phyloP scores from a whole-genome alignment of 192 early-diverging fungal species.

The Umbelopsis ramanniana region DNA sequence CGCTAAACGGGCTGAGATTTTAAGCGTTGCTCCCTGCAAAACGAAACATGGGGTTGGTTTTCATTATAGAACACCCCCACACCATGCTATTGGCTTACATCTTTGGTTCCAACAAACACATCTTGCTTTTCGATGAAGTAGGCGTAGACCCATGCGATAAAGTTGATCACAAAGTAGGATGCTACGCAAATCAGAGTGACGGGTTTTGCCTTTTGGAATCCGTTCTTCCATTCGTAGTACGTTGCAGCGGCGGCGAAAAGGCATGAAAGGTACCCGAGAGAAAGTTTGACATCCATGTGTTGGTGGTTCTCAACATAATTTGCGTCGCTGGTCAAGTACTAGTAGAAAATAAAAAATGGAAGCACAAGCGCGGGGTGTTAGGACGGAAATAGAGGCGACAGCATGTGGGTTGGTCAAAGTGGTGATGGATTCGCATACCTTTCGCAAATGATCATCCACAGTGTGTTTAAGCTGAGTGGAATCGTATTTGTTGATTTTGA shows the following conservation, averaged over 20 bases:
- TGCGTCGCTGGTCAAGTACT: slow-evolving; percentile 51
- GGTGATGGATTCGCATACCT: slow-evolving; percentile 39
- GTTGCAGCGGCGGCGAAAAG: slow-evolving; percentile 74
- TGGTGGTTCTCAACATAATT: slow-evolving; percentile 74
- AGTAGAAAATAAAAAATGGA: too few relatives aligned
- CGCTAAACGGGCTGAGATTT: background rate
- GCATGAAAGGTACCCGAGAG: slow-evolving; percentile 79
- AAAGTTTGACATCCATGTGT: slow-evolving; percentile 82
- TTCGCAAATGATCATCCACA: slow-evolving; percentile 65
- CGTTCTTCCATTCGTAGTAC: slow-evolving; percentile 69
- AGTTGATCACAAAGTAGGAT: slow-evolving; percentile 52
- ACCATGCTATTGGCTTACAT: slow-evolving; percentile 5
- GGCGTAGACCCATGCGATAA: slow-evolving; percentile 57
- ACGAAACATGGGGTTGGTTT: too few relatives aligned
- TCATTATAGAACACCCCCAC: too few relatives aligned
- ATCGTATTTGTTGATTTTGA: slow-evolving; percentile 48
- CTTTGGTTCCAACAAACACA: slow-evolving; percentile 68
- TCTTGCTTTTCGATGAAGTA: slow-evolving; percentile 68
- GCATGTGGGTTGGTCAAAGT: too few relatives aligned
- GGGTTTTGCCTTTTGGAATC: slow-evolving; percentile 65
- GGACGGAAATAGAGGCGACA: too few relatives aligned
- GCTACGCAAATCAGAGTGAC: slow-evolving; percentile 63
- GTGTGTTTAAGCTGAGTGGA: slow-evolving; percentile 61
- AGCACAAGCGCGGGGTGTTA: too few relatives aligned
- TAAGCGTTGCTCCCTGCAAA: background rate